These are phyloP conservation scores for Pythium biforme DNA, from an alignment of 352 stramenopile genomes.

Conservation along the genomic window DNA sequence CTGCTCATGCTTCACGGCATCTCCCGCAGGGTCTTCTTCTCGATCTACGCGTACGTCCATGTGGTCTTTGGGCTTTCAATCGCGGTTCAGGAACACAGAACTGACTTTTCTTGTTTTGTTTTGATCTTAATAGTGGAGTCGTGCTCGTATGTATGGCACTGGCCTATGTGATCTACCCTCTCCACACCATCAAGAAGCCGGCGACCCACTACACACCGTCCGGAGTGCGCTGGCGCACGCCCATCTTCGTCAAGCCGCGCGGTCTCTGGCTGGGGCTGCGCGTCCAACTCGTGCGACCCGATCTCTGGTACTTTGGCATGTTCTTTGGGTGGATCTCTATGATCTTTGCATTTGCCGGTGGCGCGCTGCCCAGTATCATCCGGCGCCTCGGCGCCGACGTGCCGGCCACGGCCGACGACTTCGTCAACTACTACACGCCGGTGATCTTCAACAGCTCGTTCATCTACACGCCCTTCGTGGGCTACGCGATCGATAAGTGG, in stretches of 20 bases:
- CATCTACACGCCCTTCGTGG: constrained; percentile 43
- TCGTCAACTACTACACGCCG: constrained; percentile 42
- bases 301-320: constrained; percentile 44
- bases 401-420: constrained; percentile 22
- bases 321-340: constrained; percentile 49
- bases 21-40: constrained; percentile 41
- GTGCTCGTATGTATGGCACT: constrained; percentile 11
- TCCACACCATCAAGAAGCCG: constrained; percentile 27
- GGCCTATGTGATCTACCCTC: constrained; percentile 29
- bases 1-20: constrained; percentile 42
- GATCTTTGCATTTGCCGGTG: constrained; percentile 40
- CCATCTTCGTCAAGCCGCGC: constrained; percentile 28
- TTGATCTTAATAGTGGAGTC: neutral
- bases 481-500: constrained; percentile 38
- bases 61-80: constrained; percentile 14
- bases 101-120: neutral
- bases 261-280: constrained; percentile 31
- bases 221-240: constrained; percentile 11
- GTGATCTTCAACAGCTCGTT: constrained; percentile 42
- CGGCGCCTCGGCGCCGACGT: constrained; percentile 27
- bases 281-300: constrained; percentile 25
- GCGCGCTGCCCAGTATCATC: constrained; percentile 49
- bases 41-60: constrained; percentile 32
- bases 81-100: neutral
- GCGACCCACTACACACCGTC: constrained; percentile 31